These are phyloP conservation scores for Neurospora intermedia DNA, from an alignment of 495 filamentous ascomycete species.

Conservation along the genomic window DNA sequence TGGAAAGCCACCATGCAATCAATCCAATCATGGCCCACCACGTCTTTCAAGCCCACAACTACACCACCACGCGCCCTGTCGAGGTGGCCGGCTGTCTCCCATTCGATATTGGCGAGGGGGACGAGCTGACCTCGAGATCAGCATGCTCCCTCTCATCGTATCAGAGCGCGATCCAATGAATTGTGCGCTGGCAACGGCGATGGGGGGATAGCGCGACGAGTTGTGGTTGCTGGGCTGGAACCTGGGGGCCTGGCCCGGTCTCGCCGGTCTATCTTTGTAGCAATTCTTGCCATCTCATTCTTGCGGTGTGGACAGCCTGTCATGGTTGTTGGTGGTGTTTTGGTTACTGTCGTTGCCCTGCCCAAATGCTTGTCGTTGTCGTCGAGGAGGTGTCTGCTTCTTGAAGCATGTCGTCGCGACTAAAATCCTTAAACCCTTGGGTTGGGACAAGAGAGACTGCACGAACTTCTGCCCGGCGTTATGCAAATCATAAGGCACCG, in stretches of 20 bases:
- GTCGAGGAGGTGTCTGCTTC: not conserved
- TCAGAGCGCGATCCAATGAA: slow-evolving; percentile 6
- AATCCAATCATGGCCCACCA: slow-evolving; percentile 29
- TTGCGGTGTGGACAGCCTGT: not conserved
- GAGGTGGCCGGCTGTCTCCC: slow-evolving; percentile 16
- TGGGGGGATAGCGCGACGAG: not conserved
- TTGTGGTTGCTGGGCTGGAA: not conserved
- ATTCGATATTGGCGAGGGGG: slow-evolving; percentile 11
- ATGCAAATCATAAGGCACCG: slow-evolving; percentile 29
- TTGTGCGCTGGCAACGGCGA: slow-evolving; percentile 1
- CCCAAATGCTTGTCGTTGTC: not conserved
- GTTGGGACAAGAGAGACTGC: slow-evolving; percentile 11
- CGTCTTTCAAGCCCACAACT: slow-evolving; percentile 30
- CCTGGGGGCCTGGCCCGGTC: not conserved
- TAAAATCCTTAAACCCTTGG: slow-evolving; percentile 4
- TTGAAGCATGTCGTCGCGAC: not conserved
- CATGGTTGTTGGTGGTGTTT: not conserved
- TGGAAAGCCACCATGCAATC: slow-evolving; percentile 9
- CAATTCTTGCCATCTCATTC: not conserved
- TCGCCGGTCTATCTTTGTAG: not conserved
- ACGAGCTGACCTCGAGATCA: slow-evolving; percentile 14
- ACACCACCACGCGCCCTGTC: slow-evolving; percentile 12
- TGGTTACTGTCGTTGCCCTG: not conserved
- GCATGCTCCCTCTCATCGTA: slow-evolving; percentile 1
- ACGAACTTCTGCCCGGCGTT: slow-evolving; percentile 1